Conservation (phyloP, 352 stramenopile genomes). For the Phytophthora hybrid region DNA sequence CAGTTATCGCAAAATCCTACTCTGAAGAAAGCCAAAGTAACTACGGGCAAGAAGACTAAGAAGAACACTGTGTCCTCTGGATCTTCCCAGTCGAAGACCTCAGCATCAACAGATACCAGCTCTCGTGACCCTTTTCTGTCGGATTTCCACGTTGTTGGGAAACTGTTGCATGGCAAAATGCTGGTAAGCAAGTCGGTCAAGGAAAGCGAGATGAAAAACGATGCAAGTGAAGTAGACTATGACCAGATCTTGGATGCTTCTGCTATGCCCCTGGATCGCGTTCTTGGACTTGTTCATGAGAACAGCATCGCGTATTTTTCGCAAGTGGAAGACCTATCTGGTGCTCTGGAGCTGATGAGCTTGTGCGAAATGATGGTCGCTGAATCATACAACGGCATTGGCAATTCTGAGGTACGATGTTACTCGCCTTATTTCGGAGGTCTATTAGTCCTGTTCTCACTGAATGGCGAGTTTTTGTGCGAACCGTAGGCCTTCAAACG, state of each 20-base stretch:
- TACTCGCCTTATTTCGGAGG: background rate
- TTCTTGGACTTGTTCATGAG: conserved; percentile 75
- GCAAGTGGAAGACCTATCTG: conserved; percentile 71
- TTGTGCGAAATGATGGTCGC: conserved; percentile 67
- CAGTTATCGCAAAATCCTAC: conserved; percentile 51
- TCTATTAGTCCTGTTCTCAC: background rate
- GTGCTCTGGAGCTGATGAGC: conserved; percentile 78
- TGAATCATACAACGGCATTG: conserved; percentile 57
- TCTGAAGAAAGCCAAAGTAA: conserved; percentile 11
- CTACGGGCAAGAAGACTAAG: conserved; percentile 23
- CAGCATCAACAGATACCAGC: conserved; percentile 6
- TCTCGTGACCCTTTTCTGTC: conserved; percentile 81
- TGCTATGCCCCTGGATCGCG: conserved; percentile 60
- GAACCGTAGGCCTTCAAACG: conserved; percentile 60
- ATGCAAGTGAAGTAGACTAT: conserved; percentile 33
- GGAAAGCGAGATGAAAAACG: conserved; percentile 13
- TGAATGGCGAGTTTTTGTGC: background rate
- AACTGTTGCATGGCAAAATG: conserved; percentile 78
- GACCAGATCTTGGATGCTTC: conserved; percentile 67
- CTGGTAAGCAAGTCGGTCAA: conserved; percentile 35
- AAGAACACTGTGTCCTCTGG: background rate
- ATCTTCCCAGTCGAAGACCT: conserved; percentile 10
- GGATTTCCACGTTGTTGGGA: conserved; percentile 84
- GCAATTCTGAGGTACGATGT: conserved; percentile 58
- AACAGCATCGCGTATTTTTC: conserved; percentile 82